These are phyloP conservation scores for Meyerozyma elateridarum DNA, from an alignment of 1,139 yeast species.

Conservation along the genomic window DNA sequence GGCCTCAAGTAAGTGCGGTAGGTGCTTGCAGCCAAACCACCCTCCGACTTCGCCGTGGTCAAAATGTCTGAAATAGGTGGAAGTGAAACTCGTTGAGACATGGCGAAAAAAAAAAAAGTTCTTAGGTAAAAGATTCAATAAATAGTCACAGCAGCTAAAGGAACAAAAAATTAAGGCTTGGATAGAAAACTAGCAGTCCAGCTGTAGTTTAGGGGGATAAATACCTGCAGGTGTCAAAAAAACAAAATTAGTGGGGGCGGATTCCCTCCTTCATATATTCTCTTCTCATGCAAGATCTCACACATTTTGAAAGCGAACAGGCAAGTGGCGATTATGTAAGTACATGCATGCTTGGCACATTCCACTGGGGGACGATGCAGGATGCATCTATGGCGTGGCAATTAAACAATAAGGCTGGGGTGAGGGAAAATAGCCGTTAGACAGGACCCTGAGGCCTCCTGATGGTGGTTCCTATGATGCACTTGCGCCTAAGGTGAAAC, in stretches of 20 bases:
- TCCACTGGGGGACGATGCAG: not conserved
- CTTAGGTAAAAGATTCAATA: too few species aligned
- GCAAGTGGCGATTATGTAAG: not conserved
- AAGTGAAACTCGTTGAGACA: constrained; percentile 1
- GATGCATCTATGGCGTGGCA: too few species aligned
- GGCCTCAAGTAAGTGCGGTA: not conserved
- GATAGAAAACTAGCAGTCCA: constrained; percentile 3
- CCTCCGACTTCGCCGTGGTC: not conserved
- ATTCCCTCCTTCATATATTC: not conserved
- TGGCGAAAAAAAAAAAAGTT: too few species aligned
- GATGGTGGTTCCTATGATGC: too few species aligned
- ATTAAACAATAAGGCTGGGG: too few species aligned
- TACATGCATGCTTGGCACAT: constrained; percentile 5
- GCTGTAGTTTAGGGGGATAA: constrained; percentile 1
- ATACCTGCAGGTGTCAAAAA: not conserved
- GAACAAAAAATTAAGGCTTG: too few species aligned
- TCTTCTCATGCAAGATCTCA: constrained; percentile 1
- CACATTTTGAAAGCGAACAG: too few species aligned
- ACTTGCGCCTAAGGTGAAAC: too few species aligned
- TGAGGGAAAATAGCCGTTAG: too few species aligned
- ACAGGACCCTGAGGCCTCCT: too few species aligned
- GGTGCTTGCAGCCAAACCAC: not conserved
- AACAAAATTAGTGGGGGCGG: not conserved
- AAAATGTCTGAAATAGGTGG: constrained; percentile 3
- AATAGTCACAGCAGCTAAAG: too few species aligned